Percentiles rank a stretch among this genome's conserved stretches.
Conservation (phyloP, 345 rosid species). For the Corchorus olitorius region DNA sequence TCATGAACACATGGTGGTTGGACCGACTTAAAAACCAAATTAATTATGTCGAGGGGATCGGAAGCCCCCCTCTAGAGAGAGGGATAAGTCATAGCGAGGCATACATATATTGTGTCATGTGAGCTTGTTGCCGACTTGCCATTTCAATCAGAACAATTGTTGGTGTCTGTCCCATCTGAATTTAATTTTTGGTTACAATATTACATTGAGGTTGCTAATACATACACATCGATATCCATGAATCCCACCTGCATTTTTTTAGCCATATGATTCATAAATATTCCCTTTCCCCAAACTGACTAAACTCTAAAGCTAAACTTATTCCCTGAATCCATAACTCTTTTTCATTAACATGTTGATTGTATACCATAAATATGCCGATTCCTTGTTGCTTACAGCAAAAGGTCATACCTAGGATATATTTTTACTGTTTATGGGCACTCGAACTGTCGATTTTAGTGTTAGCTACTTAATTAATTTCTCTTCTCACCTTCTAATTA, state of each 20-base stretch:
- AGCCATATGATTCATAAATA: background rate
- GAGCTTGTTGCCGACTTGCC: constrained; percentile 12
- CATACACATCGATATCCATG: background rate
- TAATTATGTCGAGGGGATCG: background rate
- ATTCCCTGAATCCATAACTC: background rate
- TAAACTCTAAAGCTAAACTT: background rate
- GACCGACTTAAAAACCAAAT: constrained; percentile 1
- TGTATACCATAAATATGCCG: background rate
- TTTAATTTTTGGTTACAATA: background rate
- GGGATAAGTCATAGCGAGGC: background rate
- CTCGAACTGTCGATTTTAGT: too few species aligned
- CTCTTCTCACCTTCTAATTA: too few species aligned
- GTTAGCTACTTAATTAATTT: too few species aligned
- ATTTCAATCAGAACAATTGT: constrained; percentile 7
- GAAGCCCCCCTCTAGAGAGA: background rate
- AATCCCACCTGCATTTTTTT: background rate
- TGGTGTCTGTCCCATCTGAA: constrained; percentile 13
- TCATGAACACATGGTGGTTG: constrained; percentile 16
- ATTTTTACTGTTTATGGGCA: too few species aligned
- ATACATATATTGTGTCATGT: background rate
- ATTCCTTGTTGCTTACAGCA: background rate
- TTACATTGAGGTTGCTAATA: background rate
- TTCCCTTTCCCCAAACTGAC: constrained; percentile 7
- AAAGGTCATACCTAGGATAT: background rate
- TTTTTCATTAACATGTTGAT: background rate